Conservation (phyloP, 2,329 filamentous ascomycete genomes). For the Aspergillus quadricinctus region DNA sequence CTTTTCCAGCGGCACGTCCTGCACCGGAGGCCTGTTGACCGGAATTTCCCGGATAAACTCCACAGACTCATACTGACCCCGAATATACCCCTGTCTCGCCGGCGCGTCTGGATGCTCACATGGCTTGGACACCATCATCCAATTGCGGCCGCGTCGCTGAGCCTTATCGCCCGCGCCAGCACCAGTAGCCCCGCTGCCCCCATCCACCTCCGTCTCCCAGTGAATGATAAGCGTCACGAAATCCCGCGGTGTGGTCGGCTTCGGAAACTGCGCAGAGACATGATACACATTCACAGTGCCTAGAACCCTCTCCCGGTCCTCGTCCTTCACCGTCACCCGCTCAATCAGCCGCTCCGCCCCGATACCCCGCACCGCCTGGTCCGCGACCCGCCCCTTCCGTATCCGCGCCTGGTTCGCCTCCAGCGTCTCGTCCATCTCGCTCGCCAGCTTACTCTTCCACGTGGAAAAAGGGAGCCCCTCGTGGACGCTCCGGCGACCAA, state of each 20-base stretch:
- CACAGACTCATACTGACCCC: conserved; percentile 85
- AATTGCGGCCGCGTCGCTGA: conserved; percentile 56
- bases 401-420: conserved; percentile 66
- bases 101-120: conserved; percentile 71
- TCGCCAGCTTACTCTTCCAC: conserved; percentile 71
- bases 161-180: conserved; percentile 19
- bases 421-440: conserved; percentile 76
- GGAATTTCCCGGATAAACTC: conserved; percentile 85
- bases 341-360: conserved; percentile 74
- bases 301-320: conserved; percentile 14
- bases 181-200: conserved; percentile 8
- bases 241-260: conserved; percentile 80
- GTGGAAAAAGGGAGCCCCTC: conserved; percentile 70
- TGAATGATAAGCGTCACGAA: conserved; percentile 78
- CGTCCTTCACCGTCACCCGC: conserved; percentile 53
- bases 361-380: conserved; percentile 76
- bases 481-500: conserved; percentile 78
- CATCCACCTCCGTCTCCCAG: conserved; percentile 39
- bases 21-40: conserved; percentile 12
- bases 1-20: conserved; percentile 1
- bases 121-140: conserved; percentile 83
- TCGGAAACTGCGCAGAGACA: conserved; percentile 83
- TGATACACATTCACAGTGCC: conserved; percentile 62
- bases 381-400: conserved; percentile 61
- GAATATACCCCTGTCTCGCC: conserved; percentile 66